Evolutionary conservation across 1,139 yeast species (phyloP), one percentile per base, ranked within the genome.

Genomic region (Diutina mesorugosa): DNA sequence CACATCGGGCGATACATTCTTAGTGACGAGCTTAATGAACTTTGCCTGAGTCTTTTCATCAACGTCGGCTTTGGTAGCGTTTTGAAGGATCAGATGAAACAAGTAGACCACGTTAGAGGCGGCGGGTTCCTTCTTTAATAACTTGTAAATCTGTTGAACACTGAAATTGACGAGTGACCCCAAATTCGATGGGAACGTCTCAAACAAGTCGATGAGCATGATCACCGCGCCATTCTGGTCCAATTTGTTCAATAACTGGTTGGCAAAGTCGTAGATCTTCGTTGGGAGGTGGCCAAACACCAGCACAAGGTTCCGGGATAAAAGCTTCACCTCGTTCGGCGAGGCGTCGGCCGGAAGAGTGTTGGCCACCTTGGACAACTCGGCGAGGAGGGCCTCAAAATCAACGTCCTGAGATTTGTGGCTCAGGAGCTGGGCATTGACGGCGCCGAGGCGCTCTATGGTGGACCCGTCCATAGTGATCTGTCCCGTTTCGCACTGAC

Each of bases 191-290:
- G 53, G 53, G 30, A 50, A 50, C 29, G 53, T 50, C 32, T 50
- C 53, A 16, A 50, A 50, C 45, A 50, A 50, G 28, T 50, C 53
- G 18, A 50, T 50, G 7, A 50, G 8, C 29, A 50, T 12, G 21
- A 50, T n/a, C 21, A 50, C 26, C 2, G 32, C 45, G 14, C 12
- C 28, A n/a, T 30, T 21, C 29, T 29, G 12, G 9, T 50, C 53
- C 16, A 50, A 38, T 16, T 38, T 38, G 21, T 32, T 50, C 53
- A 50, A 50, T n/a, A n/a, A 45, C 10, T n/a, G 32, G 35, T 50
- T 50, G 45, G 53, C 53, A 50, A 50, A 32, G 28, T 50, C 53
- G 28, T 50, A 50, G 4, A 50, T 29, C 28, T 50, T 50, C n/a
- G 21, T 50, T 3, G 53, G 53, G 10, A 50, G 28, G 21, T 50